Evolutionary conservation across 345 rosid species (phyloP).

Genomic region (Barbarea vulgaris): DNA sequence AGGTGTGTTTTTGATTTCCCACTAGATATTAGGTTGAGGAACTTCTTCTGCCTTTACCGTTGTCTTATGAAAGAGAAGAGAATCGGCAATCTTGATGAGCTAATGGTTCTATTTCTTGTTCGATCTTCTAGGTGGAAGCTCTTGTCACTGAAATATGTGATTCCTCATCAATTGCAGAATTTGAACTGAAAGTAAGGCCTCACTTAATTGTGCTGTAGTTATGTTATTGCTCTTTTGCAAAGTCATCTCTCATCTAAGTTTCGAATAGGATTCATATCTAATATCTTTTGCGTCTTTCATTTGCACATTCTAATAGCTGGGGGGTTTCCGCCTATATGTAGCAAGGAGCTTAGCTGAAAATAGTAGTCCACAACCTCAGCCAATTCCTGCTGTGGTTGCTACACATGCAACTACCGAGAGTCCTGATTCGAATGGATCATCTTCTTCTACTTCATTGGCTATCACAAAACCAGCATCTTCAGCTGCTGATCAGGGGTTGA

Average conservation of each 20-base stretch:
- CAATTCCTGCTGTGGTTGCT: conserved; percentile 44
- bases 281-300: conserved; percentile 13
- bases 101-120: neutral
- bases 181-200: conserved; percentile 74
- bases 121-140: conserved; percentile 64
- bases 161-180: conserved; percentile 75
- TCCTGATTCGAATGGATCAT: conserved; percentile 46
- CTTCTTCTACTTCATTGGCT: conserved; percentile 64
- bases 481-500: conserved; percentile 82
- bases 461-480: conserved; percentile 53
- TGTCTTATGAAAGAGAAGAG: neutral
- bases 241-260: neutral
- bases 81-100: neutral
- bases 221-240: conserved; percentile 17
- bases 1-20: conserved; percentile 49
- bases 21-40: neutral
- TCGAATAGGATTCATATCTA: conserved; percentile 14
- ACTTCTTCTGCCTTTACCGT: neutral
- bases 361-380: conserved; percentile 45
- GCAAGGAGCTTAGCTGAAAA: conserved; percentile 50
- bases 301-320: conserved; percentile 56
- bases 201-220: neutral
- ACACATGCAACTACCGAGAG: conserved; percentile 33
- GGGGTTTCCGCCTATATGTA: conserved; percentile 76
- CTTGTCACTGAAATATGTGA: conserved; percentile 74